phyloP scores from a whole-genome alignment of 257 asterid species.

The Fraxinus quadrangulata region DNA sequence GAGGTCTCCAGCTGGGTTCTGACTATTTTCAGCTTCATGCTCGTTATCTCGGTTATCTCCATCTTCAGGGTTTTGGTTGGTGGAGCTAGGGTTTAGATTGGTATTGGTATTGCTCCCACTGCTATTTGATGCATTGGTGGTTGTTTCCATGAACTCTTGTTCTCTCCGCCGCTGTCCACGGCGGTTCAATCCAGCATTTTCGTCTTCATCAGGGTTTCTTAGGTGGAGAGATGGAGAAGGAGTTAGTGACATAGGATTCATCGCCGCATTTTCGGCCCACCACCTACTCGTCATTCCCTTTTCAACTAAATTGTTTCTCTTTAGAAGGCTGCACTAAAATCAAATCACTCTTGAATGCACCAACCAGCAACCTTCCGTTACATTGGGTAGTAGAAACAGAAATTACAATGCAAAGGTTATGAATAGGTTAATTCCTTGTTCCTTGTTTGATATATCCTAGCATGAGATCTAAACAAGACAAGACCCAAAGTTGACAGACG shows the following conservation, averaged over 20 bases:
- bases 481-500: neutral
- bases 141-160: slow-evolving; percentile 1
- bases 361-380: slow-evolving; percentile 1
- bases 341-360: slow-evolving; percentile 19
- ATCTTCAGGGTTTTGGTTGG: slow-evolving; percentile 48
- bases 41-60: slow-evolving; percentile 34
- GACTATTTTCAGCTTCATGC: slow-evolving; percentile 29
- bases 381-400: neutral
- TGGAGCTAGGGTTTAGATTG: slow-evolving; percentile 21
- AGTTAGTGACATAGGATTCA: slow-evolving; percentile 56
- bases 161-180: neutral
- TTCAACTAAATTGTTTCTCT: slow-evolving; percentile 3
- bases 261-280: slow-evolving; percentile 72
- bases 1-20: slow-evolving; percentile 44
- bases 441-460: neutral
- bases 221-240: slow-evolving; percentile 49
- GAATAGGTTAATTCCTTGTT: neutral
- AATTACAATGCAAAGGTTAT: neutral
- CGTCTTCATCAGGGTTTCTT: slow-evolving; percentile 41
- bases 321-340: neutral
- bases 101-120: slow-evolving; percentile 47
- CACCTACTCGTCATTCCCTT: slow-evolving; percentile 67
- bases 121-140: slow-evolving; percentile 37
- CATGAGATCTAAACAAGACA: slow-evolving; percentile 3
- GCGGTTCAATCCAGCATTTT: slow-evolving; percentile 31